These are phyloP conservation scores for Fistulifera solaris DNA, from an alignment of 108 stramenopile genomes.

Conservation along the genomic window DNA sequence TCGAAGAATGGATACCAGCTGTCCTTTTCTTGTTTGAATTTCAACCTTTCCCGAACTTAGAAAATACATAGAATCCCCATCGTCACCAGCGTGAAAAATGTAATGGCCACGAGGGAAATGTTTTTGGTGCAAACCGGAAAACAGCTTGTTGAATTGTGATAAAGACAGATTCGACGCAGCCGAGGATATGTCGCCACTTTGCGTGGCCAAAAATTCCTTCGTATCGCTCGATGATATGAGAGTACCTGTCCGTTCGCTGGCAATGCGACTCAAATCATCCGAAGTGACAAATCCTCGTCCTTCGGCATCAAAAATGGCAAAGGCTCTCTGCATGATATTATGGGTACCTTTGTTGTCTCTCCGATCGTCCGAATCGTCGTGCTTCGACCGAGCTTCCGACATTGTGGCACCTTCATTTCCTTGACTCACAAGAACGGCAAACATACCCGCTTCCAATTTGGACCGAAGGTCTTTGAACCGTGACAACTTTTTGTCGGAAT, in stretches of 20 bases:
- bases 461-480: conserved; percentile 49
- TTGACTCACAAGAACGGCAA: conserved; percentile 64
- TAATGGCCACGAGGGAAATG: conserved; percentile 74
- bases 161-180: conserved; percentile 35
- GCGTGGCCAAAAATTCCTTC: conserved; percentile 37
- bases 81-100: conserved; percentile 68
- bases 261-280: conserved; percentile 58
- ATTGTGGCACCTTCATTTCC: conserved; percentile 28
- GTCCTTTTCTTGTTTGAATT: conserved; percentile 62
- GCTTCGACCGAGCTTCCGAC: conserved; percentile 31
- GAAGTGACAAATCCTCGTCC: conserved; percentile 61
- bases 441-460: conserved; percentile 64
- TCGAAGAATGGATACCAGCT: conserved; percentile 50
- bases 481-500: conserved; percentile 61
- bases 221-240: conserved; percentile 30
- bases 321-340: conserved; percentile 62
- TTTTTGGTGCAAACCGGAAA: conserved; percentile 44
- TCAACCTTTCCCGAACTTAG: conserved; percentile 76
- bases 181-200: conserved; percentile 11
- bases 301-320: conserved; percentile 67
- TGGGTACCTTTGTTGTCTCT: conserved; percentile 14
- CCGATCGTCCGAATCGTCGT: conserved; percentile 11
- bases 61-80: conserved; percentile 81
- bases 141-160: conserved; percentile 58
- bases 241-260: conserved; percentile 47